A percentile compares a stretch with the other conserved stretches of the same genome.
phyloP scores from a whole-genome alignment of 495 filamentous ascomycete species.

The Neurospora sp. region DNA sequence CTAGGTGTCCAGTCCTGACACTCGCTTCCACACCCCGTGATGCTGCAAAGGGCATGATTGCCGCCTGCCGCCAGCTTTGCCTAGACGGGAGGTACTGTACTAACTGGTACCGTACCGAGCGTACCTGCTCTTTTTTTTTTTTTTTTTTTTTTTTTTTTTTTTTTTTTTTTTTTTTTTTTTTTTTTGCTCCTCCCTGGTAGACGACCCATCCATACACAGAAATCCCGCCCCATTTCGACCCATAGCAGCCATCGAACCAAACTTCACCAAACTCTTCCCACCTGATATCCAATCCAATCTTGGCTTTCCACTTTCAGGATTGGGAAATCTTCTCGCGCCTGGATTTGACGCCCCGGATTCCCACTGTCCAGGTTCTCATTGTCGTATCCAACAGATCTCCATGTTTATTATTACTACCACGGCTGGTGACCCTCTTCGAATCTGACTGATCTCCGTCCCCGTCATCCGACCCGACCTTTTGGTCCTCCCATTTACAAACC shows the following conservation, averaged over 20 bases:
- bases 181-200: neutral
- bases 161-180: neutral
- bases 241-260: neutral
- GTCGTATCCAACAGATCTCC: neutral
- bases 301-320: neutral
- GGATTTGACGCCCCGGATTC: neutral
- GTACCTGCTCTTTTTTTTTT: neutral
- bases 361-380: neutral
- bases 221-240: neutral
- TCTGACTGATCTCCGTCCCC: neutral
- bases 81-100: neutral
- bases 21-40: neutral
- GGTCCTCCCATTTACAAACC: neutral
- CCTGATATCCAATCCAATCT: neutral
- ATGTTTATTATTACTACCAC: neutral
- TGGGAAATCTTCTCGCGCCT: neutral
- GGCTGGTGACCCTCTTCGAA: neutral
- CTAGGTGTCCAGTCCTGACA: neutral
- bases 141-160: neutral
- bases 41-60: neutral
- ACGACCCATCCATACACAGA: neutral
- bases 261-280: neutral
- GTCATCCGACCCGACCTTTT: neutral
- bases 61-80: neutral
- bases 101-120: neutral